Percentiles rank a stretch among this genome's conserved stretches.
These are phyloP conservation scores for Rhodofomes roseus DNA, from an alignment of 1,284 basidiomycete genomes.

Conservation along the genomic window DNA sequence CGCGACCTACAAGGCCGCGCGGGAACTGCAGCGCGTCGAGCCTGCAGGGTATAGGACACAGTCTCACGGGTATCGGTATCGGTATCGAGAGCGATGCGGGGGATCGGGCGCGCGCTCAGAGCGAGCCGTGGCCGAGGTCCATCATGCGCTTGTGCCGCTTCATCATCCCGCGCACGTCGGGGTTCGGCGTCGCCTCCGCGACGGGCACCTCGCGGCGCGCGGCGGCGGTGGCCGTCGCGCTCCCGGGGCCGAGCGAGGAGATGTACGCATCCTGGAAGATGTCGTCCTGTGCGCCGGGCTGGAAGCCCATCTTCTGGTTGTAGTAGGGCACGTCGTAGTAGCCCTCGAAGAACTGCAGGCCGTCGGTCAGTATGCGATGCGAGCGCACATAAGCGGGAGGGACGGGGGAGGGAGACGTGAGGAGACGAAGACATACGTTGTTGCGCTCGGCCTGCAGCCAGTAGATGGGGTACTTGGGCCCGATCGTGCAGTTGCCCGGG, in stretches of 20 bases:
- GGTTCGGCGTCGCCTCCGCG: background rate
- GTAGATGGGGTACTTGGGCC: slow-evolving; percentile 62
- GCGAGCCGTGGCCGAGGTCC: slow-evolving; percentile 1
- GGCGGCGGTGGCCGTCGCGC: slow-evolving; percentile 6
- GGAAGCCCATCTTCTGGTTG: slow-evolving; percentile 53
- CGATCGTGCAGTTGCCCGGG: slow-evolving; percentile 65
- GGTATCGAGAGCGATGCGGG: background rate
- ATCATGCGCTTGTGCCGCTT: slow-evolving; percentile 6
- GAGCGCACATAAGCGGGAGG: background rate
- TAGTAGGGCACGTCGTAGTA: slow-evolving; percentile 53
- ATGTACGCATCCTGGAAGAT: slow-evolving; percentile 47
- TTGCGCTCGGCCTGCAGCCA: slow-evolving; percentile 61
- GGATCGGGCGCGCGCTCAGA: background rate
- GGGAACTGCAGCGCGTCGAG: slow-evolving; percentile 4
- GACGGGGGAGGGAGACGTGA: background rate
- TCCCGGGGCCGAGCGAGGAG: slow-evolving; percentile 5
- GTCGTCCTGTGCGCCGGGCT: slow-evolving; percentile 58
- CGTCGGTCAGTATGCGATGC: background rate
- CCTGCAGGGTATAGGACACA: slow-evolving; percentile 4
- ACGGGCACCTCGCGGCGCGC: slow-evolving; percentile 4
- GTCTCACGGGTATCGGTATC: background rate
- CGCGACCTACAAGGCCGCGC: slow-evolving; percentile 5
- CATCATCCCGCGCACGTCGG: background rate
- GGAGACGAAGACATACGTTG: slow-evolving; percentile 37
- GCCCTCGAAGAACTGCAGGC: slow-evolving; percentile 49